Conservation (phyloP, 768 basidiomycete species). For the Lactarius hatsudake region DNA sequence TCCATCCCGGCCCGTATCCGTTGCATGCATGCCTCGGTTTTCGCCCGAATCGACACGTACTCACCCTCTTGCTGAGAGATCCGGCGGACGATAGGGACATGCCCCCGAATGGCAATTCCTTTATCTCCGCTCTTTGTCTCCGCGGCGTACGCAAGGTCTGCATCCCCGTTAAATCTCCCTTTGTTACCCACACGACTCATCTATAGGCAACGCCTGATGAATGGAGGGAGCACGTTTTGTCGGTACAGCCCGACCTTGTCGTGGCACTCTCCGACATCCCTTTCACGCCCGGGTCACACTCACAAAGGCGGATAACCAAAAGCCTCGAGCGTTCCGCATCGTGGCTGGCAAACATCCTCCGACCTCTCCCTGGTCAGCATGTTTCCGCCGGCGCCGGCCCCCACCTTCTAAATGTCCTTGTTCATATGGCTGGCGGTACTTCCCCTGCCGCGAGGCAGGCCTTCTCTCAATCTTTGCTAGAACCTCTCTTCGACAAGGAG, state of each 20-base stretch:
- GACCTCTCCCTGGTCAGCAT: slow-evolving; percentile 29
- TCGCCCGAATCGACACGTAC: slow-evolving; percentile 43
- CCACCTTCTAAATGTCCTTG: slow-evolving; percentile 50
- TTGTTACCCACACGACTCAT: neutral
- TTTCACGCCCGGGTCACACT: slow-evolving; percentile 59
- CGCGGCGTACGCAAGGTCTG: slow-evolving; percentile 71
- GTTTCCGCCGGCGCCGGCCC: slow-evolving; percentile 10
- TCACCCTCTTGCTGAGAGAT: slow-evolving; percentile 64
- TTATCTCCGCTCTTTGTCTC: slow-evolving; percentile 55
- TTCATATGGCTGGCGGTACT: slow-evolving; percentile 66
- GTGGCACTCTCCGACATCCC: slow-evolving; percentile 71
- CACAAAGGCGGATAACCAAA: slow-evolving; percentile 76
- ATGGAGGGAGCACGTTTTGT: slow-evolving; percentile 53
- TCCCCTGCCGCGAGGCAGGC: slow-evolving; percentile 55
- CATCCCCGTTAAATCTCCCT: slow-evolving; percentile 13
- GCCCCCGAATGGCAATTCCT: slow-evolving; percentile 65
- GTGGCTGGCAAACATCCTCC: slow-evolving; percentile 62
- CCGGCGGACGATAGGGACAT: slow-evolving; percentile 62
- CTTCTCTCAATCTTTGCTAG: slow-evolving; percentile 58
- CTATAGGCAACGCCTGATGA: slow-evolving; percentile 52
- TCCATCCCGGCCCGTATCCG: slow-evolving; percentile 50
- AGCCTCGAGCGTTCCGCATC: slow-evolving; percentile 64
- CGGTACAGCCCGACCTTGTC: slow-evolving; percentile 65
- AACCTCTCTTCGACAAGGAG: slow-evolving; percentile 55
- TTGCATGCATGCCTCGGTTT: slow-evolving; percentile 69